These are phyloP conservation scores for Lactarius deliciosus DNA, from an alignment of 768 basidiomycete genomes.

Conservation along the genomic window DNA sequence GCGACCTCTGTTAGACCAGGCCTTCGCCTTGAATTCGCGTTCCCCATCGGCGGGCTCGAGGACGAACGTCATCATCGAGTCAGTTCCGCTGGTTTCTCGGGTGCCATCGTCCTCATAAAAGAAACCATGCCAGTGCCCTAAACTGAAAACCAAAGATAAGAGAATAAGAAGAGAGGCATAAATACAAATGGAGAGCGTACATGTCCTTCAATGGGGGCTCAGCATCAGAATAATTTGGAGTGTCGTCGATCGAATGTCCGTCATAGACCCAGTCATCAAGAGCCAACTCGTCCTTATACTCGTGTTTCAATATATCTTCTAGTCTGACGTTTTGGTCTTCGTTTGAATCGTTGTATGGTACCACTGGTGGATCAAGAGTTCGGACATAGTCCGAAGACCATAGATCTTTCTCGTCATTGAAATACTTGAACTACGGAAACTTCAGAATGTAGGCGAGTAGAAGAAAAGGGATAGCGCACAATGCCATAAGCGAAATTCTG, in stretches of 20 bases:
- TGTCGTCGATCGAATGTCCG: constrained; percentile 17
- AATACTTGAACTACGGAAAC: constrained; percentile 19
- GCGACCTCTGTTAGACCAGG: constrained; percentile 22
- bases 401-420: background rate
- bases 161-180: background rate
- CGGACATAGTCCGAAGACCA: constrained; percentile 11
- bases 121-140: constrained; percentile 26
- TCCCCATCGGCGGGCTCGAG: constrained; percentile 18
- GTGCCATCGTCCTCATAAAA: constrained; percentile 10
- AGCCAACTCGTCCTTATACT: background rate
- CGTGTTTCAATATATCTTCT: constrained; percentile 11
- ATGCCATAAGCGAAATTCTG: constrained; percentile 30
- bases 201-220: constrained; percentile 17
- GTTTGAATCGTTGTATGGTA: constrained; percentile 9
- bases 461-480: constrained; percentile 18
- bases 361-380: background rate
- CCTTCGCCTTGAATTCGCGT: constrained; percentile 14
- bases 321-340: constrained; percentile 21
- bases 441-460: background rate
- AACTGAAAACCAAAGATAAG: background rate
- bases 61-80: constrained; percentile 22
- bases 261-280: constrained; percentile 24
- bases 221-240: background rate
- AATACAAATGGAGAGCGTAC: background rate
- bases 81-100: background rate